Evolutionary conservation across 768 basidiomycete genomes (phyloP).

Genomic region (Macrocybe gigantea): DNA sequence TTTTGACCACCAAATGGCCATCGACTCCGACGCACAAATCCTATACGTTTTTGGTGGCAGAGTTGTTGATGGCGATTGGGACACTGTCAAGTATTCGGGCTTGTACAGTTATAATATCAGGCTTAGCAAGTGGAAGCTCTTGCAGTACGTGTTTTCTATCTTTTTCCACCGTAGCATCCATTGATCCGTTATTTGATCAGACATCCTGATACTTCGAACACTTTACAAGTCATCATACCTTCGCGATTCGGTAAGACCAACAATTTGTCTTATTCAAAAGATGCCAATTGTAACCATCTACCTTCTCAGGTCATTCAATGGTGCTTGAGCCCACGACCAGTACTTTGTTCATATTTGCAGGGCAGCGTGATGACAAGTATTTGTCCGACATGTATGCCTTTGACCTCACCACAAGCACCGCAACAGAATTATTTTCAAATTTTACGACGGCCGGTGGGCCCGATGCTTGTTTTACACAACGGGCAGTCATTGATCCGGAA

Average conservation of each 20-base stretch:
- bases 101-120: constrained; percentile 69
- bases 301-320: constrained; percentile 68
- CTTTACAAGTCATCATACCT: constrained; percentile 40
- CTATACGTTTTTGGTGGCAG: constrained; percentile 76
- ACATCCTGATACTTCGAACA: constrained; percentile 19
- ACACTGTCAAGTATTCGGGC: constrained; percentile 57
- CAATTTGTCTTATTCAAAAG: not conserved
- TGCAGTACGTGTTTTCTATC: constrained; percentile 46
- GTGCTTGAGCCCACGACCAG: constrained; percentile 56
- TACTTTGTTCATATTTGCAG: constrained; percentile 68
- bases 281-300: not conserved
- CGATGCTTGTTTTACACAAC: constrained; percentile 67
- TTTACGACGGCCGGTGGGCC: constrained; percentile 60
- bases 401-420: constrained; percentile 51
- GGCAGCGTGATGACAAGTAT: constrained; percentile 61
- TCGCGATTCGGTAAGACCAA: constrained; percentile 50
- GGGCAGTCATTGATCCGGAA: constrained; percentile 61
- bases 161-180: not conserved
- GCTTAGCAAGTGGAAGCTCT: constrained; percentile 57
- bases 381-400: constrained; percentile 76
- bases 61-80: constrained; percentile 61
- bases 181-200: constrained; percentile 4
- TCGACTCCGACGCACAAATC: constrained; percentile 65
- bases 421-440: constrained; percentile 58
- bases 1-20: constrained; percentile 78